These are phyloP conservation scores for Mycena indigotica DNA, from an alignment of 768 basidiomycete species.

Conservation along the genomic window DNA sequence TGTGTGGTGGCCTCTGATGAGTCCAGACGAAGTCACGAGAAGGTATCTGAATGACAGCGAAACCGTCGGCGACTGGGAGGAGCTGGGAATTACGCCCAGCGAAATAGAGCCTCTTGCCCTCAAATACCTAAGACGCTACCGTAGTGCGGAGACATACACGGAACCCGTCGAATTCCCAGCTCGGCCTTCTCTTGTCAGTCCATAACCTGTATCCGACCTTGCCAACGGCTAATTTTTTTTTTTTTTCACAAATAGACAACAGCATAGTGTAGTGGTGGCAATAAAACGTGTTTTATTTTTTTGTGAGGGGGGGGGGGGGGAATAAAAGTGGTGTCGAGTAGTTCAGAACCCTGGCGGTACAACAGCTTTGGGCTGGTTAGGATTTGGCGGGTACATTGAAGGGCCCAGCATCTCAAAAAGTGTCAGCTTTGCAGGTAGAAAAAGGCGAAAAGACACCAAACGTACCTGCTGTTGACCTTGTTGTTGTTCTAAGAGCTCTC, in stretches of 20 bases:
- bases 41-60: slow-evolving; percentile 83
- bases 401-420: slow-evolving; percentile 74
- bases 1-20: slow-evolving; percentile 90
- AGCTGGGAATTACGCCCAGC: slow-evolving; percentile 77
- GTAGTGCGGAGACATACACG: slow-evolving; percentile 71
- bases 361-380: slow-evolving; percentile 56
- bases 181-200: slow-evolving; percentile 17
- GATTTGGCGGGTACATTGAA: slow-evolving; percentile 50
- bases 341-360: slow-evolving; percentile 69
- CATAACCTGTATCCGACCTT: background rate
- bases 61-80: slow-evolving; percentile 78
- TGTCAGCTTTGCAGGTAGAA: slow-evolving; percentile 11
- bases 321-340: background rate
- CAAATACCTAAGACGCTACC: slow-evolving; percentile 85
- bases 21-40: slow-evolving; percentile 88
- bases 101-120: slow-evolving; percentile 87
- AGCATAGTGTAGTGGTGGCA: slow-evolving; percentile 8
- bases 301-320: background rate
- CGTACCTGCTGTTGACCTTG: slow-evolving; percentile 88
- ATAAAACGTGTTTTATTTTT: slow-evolving; percentile 3
- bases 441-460: slow-evolving; percentile 23
- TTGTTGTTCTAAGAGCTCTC: slow-evolving; percentile 91
- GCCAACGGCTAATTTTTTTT: background rate
- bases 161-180: slow-evolving; percentile 21
- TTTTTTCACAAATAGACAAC: slow-evolving; percentile 3